Evolutionary conservation across 768 basidiomycete species (phyloP).

Genomic region (Psilocybe subaeruginosa): DNA sequence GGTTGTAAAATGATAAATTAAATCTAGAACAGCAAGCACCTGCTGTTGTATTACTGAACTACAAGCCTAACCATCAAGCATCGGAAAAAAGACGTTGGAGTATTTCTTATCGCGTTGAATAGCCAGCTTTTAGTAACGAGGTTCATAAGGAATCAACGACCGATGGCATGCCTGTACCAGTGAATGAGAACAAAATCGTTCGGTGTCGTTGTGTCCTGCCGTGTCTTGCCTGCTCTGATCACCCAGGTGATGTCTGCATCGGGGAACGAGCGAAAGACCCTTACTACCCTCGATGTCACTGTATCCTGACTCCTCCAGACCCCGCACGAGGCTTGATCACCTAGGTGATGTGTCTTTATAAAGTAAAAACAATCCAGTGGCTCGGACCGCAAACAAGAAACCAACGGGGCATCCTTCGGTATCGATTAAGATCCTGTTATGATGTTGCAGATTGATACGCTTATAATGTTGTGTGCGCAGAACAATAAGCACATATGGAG

Average conservation of each 20-base stretch:
- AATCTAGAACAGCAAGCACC: background rate
- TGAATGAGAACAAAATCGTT: no score
- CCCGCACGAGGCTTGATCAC: background rate
- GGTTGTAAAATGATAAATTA: background rate
- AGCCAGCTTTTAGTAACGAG: no score
- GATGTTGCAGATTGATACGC: background rate
- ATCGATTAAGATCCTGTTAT: background rate
- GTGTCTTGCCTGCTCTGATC: no score
- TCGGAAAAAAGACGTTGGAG: no score
- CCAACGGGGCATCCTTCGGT: background rate
- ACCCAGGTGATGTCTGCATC: no score
- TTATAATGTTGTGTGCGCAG: background rate
- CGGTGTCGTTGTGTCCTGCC: no score
- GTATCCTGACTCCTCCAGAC: background rate
- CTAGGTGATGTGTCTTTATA: background rate
- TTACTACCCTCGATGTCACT: no score
- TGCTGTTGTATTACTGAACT: background rate
- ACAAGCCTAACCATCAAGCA: no score
- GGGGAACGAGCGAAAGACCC: no score
- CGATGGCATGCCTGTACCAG: no score
- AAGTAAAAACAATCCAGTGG: background rate
- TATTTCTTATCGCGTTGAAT: no score
- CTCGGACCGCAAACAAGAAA: background rate
- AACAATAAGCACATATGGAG: background rate
- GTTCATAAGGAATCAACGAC: no score